Evolutionary conservation across 2,329 filamentous ascomycete species (phyloP), one percentile per base, ranked within the genome.

Genomic region (Colletotrichum somersetense): DNA sequence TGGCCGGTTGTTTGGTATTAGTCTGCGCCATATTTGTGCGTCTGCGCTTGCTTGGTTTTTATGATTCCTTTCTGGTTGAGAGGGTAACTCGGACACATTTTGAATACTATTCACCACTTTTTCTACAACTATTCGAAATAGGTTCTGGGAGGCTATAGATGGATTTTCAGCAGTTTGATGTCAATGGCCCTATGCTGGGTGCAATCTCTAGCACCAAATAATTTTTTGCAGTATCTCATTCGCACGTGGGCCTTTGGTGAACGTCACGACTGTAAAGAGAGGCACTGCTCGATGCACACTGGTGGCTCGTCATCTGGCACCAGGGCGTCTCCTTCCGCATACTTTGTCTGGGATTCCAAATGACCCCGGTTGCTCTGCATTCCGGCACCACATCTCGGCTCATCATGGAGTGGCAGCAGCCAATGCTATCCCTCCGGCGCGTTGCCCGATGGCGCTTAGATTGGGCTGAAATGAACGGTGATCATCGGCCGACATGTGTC

Each of bases 381-480:
- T 38, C 48, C n/a, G 48, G 46, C 46, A 62, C 38, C 3, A 26
- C 61, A 6, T 35, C 26, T 38, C 14, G n/a, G 59, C 8, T n/a
- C 8, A 26, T 33, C 10, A 53, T n/a, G 46, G 18, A 20, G 23
- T 30, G 46, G 48, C 16, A 42, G 16, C 16, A 53, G 23, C 8
- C 48, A 63, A 30, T 48, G 44, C 8, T 2, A 2, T 6, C 30
- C 12, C 20, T 40, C 10, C 46, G 2, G 20, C 33, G n/a, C 46
- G 33, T 26, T 20, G 23, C 23, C 30, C 26, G 44, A 38, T 30
- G 26, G 44, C 35, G 20, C 55, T 38, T 42, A 58, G 30, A 56
- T 72, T 65, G 70, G 70, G 70, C 70, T 65, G 70, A 64, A 72
- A 69, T 52, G 59, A 69, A 50, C 59, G 59, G 40, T 56, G 70